Evolutionary conservation across 1,139 yeast genomes (phyloP), one percentile per base, ranked within the genome.

Genomic region (Nadsonia commutata): DNA sequence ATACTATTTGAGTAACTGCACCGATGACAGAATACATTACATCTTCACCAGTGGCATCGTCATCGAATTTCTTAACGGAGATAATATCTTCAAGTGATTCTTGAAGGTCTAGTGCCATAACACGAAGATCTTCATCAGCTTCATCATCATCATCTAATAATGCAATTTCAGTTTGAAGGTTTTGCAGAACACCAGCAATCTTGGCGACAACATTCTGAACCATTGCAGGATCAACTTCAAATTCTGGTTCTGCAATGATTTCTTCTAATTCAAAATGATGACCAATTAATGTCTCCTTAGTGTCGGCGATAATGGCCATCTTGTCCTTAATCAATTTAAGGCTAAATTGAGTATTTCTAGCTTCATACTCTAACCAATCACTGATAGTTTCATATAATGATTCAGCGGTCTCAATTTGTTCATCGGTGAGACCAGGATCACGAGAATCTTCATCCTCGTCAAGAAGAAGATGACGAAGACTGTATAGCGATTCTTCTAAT

Each of bases 401-500:
- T 39, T 47, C 49, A 27, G 41, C 46, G 36, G 49, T 55, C 18
- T 48, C 52, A 41, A 48, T 46, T 36, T 38, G 48, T 13, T 49
- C 46, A 21, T 49, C 47, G 13, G 50, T 36, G 13, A 27, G 33
- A 27, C 33, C 33, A 13, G 33, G 33, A 27, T 27, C 33, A 27
- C 33, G 33, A 13, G 9, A 22, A 46, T 40, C 22, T 37, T 48
- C 44, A 36, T 45, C 47, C 11, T 44, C 52, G 23, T 43, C 47
- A 40, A 48, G 51, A n/a, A 54, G 47, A 39, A 49, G 46, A 33
- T 52, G 52, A 27, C 60, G 56, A 16, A 58, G 56, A 43, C 56
- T 49, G 50, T 63, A 63, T 36, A 63, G 52, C 36, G 56, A 51
- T 13, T 58, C 54, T 46, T 63, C 67, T 18, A 64, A 54, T 31